phyloP scores from a whole-genome alignment of 73 alveolate species.

The Paramecium biaurelia region DNA sequence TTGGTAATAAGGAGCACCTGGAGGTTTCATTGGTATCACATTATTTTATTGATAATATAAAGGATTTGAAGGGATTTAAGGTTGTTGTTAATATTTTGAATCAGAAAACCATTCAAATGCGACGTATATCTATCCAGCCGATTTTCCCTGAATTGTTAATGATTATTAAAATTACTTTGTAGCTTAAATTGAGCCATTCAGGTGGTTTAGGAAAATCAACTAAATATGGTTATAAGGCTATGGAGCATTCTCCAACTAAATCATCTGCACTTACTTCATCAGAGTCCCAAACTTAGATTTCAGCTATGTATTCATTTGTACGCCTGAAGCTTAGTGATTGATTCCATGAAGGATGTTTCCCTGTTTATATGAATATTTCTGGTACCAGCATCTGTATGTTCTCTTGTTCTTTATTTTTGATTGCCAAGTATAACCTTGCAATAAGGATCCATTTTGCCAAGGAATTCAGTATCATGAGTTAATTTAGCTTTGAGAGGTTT shows the following conservation, averaged over 20 bases:
- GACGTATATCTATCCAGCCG: not conserved
- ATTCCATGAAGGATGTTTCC: constrained; percentile 50
- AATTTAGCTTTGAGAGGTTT: constrained; percentile 29
- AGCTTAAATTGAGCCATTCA: constrained; percentile 45
- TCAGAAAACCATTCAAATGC: not conserved
- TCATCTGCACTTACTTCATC: constrained; percentile 28
- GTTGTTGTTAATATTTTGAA: not conserved
- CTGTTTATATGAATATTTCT: not conserved
- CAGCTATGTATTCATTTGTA: not conserved
- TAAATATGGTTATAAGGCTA: not conserved
- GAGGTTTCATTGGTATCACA: constrained; percentile 32
- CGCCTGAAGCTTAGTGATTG: constrained; percentile 16
- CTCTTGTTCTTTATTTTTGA: constrained; percentile 37
- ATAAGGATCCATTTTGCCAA: constrained; percentile 59
- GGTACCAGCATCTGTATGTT: constrained; percentile 53
- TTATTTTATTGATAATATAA: not conserved
- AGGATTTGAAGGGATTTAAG: not conserved
- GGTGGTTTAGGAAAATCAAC: not conserved
- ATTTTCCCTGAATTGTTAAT: not conserved
- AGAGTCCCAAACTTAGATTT: constrained; percentile 31
- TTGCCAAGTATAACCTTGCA: constrained; percentile 7
- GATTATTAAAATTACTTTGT: not conserved
- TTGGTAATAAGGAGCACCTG: constrained; percentile 40
- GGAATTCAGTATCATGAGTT: constrained; percentile 51
- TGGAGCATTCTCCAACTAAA: constrained; percentile 29